Percentiles rank a stretch among this genome's conserved stretches.
Conservation (phyloP, 306 rosid species). For the Vigna trinervia region DNA sequence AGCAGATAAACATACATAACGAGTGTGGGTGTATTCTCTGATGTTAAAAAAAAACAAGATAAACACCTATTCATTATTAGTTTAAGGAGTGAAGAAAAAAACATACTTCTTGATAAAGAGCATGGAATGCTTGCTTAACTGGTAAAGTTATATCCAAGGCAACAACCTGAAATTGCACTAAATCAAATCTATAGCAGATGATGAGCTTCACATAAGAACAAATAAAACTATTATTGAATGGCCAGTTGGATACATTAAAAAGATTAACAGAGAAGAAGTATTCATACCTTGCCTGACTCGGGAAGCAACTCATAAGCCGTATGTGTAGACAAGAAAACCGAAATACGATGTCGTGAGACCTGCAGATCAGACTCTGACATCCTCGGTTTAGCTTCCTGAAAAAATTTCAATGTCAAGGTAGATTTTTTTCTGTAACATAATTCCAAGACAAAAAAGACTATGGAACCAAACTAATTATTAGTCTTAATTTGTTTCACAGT, state of each 20-base stretch:
- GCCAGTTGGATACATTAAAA: background rate
- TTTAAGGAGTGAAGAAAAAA: constrained; percentile 1
- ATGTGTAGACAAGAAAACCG: constrained; percentile 59
- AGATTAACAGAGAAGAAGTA: constrained; percentile 36
- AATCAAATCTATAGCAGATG: constrained; percentile 37
- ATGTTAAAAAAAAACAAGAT: constrained; percentile 4
- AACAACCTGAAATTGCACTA: constrained; percentile 54
- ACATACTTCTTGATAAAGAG: constrained; percentile 62
- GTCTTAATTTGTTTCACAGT: background rate
- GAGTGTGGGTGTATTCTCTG: constrained; percentile 6
- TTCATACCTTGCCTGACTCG: constrained; percentile 76
- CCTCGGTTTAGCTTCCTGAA: constrained; percentile 60
- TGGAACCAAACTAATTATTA: constrained; percentile 7
- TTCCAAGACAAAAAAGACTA: constrained; percentile 23
- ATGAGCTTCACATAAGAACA: constrained; percentile 26
- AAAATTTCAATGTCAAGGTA: constrained; percentile 45
- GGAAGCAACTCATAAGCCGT: constrained; percentile 74
- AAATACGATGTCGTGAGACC: constrained; percentile 58
- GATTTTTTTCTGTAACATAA: constrained; percentile 34
- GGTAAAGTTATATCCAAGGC: constrained; percentile 67
- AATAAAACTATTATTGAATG: constrained; percentile 19
- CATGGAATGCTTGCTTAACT: constrained; percentile 67
- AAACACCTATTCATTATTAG: constrained; percentile 50
- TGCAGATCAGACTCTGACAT: constrained; percentile 56
- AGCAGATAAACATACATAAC: constrained; percentile 35